Percentiles rank a stretch among this genome's conserved stretches.
Conservation (phyloP, 2,329 filamentous ascomycete genomes). For the Ophiostoma perfectum region DNA sequence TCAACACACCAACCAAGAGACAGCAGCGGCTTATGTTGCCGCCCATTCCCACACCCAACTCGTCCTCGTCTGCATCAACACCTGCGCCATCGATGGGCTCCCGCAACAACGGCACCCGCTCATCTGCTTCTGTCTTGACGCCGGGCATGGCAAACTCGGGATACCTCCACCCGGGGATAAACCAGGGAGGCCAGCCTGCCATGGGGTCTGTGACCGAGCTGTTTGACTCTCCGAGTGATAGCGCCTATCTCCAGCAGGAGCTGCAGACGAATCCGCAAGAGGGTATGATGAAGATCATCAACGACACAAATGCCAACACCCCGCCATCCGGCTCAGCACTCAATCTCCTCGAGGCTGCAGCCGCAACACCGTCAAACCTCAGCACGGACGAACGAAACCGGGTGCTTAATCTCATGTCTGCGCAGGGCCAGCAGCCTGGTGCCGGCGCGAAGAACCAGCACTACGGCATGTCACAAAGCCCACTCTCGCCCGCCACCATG, state of each 20-base stretch:
- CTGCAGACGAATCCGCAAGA: slow-evolving; percentile 54
- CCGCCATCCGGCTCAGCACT: slow-evolving; percentile 36
- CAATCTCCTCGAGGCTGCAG: slow-evolving; percentile 53
- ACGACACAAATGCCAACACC: slow-evolving; percentile 56
- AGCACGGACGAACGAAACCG: slow-evolving; percentile 53
- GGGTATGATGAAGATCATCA: slow-evolving; percentile 61
- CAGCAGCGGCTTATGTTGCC: slow-evolving; percentile 48
- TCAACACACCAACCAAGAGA: slow-evolving; percentile 43
- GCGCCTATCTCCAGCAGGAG: slow-evolving; percentile 50
- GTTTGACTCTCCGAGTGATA: slow-evolving; percentile 47
- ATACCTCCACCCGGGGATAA: background rate
- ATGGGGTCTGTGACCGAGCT: slow-evolving; percentile 58
- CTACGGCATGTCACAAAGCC: slow-evolving; percentile 19
- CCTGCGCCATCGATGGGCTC: background rate
- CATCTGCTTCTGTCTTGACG: slow-evolving; percentile 18
- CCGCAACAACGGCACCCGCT: slow-evolving; percentile 13
- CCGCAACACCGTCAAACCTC: slow-evolving; percentile 50
- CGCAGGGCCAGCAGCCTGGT: slow-evolving; percentile 31
- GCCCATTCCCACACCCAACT: slow-evolving; percentile 41
- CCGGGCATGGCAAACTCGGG: background rate
- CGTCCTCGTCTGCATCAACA: slow-evolving; percentile 24
- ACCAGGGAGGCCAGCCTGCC: slow-evolving; percentile 20
- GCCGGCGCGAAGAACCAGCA: background rate
- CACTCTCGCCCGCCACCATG: slow-evolving; percentile 17
- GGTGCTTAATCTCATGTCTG: slow-evolving; percentile 57